Base-by-base conservation (phyloP, 2,329 filamentous ascomycete species). In the Claviceps humidiphila region DNA sequence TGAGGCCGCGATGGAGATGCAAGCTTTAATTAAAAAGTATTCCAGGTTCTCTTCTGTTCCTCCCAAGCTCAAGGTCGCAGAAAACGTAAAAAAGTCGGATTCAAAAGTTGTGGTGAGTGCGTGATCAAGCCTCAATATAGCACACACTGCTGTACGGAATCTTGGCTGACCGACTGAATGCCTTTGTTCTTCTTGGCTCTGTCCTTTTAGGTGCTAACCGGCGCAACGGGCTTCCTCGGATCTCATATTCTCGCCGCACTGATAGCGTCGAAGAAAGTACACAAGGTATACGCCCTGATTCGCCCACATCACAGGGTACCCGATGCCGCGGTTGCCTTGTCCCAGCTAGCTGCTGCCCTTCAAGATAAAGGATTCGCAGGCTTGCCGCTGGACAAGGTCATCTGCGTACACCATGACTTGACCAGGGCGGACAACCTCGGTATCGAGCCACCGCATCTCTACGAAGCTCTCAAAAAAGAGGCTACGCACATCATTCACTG, bases 191-290 rank as follows among this genome's bases (percentile, higher is more conserved):
- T 46, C 17, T 4, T 34, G 17, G n/a, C 17, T 34, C 11, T 20
- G 3, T 17, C 20, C 20, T 37, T 17, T 5, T 37, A 47, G 45
- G 26, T 47, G 11, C 38, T 85, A 13, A 85, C 82, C 1, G 82
- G 82, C 9, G 74, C 75, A 1, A 85, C 82, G 0, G 82, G 82
- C 6, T 81, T 80, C 1, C 70, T 85, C 0, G 82, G 82, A 5
- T 75, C 79, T 0, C 80, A 84, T 57, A 65, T 82, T 1, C 69
- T 80, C 1, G 73, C 76, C 3, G 74, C 80, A n/a, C 72, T 87
- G 14, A 74, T 77, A 1, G 69, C 73, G 2, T 70, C 77, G n/a
- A 71, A 77, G 11, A 75, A 77, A 20, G 69, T 87, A 37, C 64
- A 68, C 37, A 66, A 65, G 6, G 65, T 81, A 1, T 79, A 76